Base-by-base conservation (phyloP, 2,329 filamentous ascomycete species). In the Colletotrichum abscissum region DNA sequence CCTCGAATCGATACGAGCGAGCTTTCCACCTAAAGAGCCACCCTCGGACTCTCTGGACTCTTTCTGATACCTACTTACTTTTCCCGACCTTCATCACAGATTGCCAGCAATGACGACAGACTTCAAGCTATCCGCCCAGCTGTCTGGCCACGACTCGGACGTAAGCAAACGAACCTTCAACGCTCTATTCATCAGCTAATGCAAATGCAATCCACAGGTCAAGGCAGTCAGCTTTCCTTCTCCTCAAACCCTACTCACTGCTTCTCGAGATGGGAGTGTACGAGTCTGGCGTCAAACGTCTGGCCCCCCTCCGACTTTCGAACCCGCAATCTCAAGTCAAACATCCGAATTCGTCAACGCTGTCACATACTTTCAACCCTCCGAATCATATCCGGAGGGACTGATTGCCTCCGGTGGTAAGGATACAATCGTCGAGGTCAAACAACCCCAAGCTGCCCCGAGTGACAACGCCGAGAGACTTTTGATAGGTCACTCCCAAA, bases 81-180 rank as follows among this genome's bases (percentile, higher is more conserved):
- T 7, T 38, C 3, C 28, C 49, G 19, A 19, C 35, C 19, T 42
- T 16, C 24, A 28, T 11, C 22, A 12, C 19, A 4, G 9, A 5
- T 19, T 33, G 22, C 30, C 63, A 70, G 77, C 76, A 78, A 95
- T 96, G 93, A 86, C 89, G 93, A 86, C 89, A 83, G 92, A 95
- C 81, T 98, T 95, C 89, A 98, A 96, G 89, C 91, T 99, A 80
- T 97, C 97, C 75, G 95, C 96, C 77, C 93, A 94, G 80, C 89
- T 99, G 77, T 87, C 92, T 77, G 96, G 95, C 80, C 97, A 99
- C 82, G 93, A 97, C 83, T 93, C 97, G 82, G 97, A 99, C 91
- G 97, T 98, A 88, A 84, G 92, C 78, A 54, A 56, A 42, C 9
- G 62, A 64, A 22, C 57, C 60, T 54, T 69, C 35, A 22, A 22